Evolutionary conservation across 371 early-diverging fungal species (phyloP).

Genomic region (Circinella minor): DNA sequence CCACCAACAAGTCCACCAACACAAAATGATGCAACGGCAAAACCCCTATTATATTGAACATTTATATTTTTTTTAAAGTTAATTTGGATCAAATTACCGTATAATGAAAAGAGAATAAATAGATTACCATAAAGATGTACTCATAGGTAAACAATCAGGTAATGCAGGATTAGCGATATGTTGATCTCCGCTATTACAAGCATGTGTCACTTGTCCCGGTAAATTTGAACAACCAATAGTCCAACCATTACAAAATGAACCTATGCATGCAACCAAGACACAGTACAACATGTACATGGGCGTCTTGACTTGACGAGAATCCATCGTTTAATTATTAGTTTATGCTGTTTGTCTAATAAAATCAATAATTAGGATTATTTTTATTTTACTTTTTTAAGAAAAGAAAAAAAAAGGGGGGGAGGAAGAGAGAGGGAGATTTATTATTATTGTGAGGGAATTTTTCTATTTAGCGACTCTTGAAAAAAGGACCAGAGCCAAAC

Average conservation of each 20-base stretch:
- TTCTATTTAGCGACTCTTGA: too few species aligned
- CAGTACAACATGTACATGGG: conserved; percentile 49
- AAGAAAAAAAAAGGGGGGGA: background rate
- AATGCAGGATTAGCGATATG: conserved; percentile 20
- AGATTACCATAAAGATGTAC: conserved; percentile 25
- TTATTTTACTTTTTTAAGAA: too few species aligned
- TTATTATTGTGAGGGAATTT: too few species aligned
- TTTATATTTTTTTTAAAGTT: background rate
- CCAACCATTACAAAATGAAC: conserved; percentile 46
- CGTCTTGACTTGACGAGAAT: conserved; percentile 38
- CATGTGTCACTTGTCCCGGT: conserved; percentile 36
- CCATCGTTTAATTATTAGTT: conserved; percentile 6
- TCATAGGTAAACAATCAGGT: conserved; percentile 37
- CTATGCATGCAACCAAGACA: conserved; percentile 38
- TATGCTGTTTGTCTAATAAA: background rate
- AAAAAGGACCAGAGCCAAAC: too few species aligned
- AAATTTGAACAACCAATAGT: conserved; percentile 52
- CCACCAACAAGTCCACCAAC: conserved; percentile 74
- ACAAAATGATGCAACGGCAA: conserved; percentile 62
- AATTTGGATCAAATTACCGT: background rate
- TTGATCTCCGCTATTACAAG: conserved; percentile 29
- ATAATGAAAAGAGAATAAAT: background rate
- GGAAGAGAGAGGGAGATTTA: too few species aligned
- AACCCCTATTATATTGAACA: conserved; percentile 41
- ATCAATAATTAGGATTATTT: background rate